A percentile compares a stretch with the other conserved stretches of the same genome.
Evolutionary conservation across 2,329 filamentous ascomycete genomes (phyloP).

Genomic region (Exophiala viscosa): DNA sequence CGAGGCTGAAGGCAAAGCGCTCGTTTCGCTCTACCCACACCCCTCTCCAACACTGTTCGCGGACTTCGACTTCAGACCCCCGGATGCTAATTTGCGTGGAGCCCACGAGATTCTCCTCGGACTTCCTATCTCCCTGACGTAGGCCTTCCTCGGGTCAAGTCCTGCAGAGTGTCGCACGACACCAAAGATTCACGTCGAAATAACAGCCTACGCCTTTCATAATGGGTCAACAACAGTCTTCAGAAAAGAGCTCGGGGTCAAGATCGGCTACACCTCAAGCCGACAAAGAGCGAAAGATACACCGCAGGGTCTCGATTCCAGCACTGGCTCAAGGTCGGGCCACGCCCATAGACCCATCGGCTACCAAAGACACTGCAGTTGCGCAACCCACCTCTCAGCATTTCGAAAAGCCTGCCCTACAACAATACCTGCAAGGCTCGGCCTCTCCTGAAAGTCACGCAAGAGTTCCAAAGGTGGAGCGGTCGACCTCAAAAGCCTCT

Average conservation of each 20-base stretch:
- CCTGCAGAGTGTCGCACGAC: slow-evolving; percentile 18
- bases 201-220: slow-evolving; percentile 6
- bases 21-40: neutral
- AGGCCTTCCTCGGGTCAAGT: neutral
- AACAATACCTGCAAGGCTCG: slow-evolving; percentile 43
- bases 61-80: neutral
- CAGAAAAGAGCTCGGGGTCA: slow-evolving; percentile 23
- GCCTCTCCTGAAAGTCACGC: slow-evolving; percentile 31
- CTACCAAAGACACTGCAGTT: slow-evolving; percentile 42
- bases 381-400: slow-evolving; percentile 38
- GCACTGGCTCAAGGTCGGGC: slow-evolving; percentile 39
- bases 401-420: slow-evolving; percentile 33
- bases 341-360: slow-evolving; percentile 42
- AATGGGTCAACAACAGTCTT: slow-evolving; percentile 29
- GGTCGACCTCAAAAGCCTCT: slow-evolving; percentile 20
- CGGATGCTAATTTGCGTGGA: slow-evolving; percentile 22
- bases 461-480: slow-evolving; percentile 18
- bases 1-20: neutral
- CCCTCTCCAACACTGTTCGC: neutral
- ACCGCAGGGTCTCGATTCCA: slow-evolving; percentile 41
- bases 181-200: slow-evolving; percentile 3
- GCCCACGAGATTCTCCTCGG: slow-evolving; percentile 23
- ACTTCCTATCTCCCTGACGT: slow-evolving; percentile 24
- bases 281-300: slow-evolving; percentile 37
- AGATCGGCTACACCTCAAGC: slow-evolving; percentile 21